Conservation (phyloP, 768 basidiomycete species). For the Trametes sanguinea region DNA sequence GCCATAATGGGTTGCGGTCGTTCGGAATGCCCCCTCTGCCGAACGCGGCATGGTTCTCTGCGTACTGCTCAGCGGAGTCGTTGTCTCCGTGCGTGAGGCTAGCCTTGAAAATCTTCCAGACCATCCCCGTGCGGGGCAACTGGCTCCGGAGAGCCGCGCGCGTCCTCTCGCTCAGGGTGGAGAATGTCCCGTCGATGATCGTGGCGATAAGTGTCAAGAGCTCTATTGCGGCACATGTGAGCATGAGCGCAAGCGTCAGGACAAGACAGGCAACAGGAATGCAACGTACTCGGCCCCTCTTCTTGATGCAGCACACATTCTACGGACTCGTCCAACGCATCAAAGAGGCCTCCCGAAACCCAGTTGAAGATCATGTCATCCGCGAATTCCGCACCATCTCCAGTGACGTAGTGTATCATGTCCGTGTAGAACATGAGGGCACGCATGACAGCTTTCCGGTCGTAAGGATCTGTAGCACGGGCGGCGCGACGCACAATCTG, state of each 20-base stretch:
- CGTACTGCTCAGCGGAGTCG: not conserved
- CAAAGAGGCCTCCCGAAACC: not conserved
- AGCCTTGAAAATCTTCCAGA: not conserved
- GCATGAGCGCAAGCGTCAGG: not conserved
- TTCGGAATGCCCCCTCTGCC: not conserved
- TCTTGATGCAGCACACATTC: not conserved
- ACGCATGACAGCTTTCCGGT: not conserved
- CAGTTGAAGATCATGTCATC: not conserved
- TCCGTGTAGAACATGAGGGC: not conserved
- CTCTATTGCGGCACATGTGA: not conserved
- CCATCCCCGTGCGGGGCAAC: not conserved
- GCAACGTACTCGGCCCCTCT: not conserved
- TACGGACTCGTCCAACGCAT: not conserved
- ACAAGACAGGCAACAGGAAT: not conserved
- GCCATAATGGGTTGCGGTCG: slow-evolving; percentile 1
- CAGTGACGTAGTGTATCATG: not conserved
- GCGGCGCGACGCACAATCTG: not conserved
- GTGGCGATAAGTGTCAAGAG: not conserved
- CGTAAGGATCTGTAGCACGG: not conserved
- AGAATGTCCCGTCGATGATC: not conserved
- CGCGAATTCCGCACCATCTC: not conserved
- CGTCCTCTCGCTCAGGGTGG: not conserved
- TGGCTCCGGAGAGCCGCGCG: not conserved
- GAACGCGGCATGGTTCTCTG: not conserved
- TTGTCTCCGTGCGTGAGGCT: not conserved